Conservation (phyloP, 352 stramenopile species). For the Phytophthora sp. region DNA sequence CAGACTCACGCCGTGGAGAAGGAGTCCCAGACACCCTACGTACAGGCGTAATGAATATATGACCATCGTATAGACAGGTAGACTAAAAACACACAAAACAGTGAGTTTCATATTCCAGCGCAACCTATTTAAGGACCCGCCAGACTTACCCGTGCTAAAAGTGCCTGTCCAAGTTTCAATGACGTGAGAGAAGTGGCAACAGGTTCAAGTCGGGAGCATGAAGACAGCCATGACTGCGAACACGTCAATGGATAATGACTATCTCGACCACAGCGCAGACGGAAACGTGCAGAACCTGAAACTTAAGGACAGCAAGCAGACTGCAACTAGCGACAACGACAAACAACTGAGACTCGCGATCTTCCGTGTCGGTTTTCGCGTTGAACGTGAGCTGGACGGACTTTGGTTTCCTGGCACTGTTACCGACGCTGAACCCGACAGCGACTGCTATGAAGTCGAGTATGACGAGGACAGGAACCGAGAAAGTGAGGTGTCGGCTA, state of each 20-base stretch:
- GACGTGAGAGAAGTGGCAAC: conserved; percentile 8
- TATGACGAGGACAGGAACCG: conserved; percentile 85
- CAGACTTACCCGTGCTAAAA: conserved; percentile 20
- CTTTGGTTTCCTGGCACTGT: conserved; percentile 81
- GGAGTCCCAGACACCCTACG: conserved; percentile 33
- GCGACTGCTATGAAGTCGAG: conserved; percentile 71
- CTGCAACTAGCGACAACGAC: conserved; percentile 16
- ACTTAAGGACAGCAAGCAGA: conserved; percentile 20
- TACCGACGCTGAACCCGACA: conserved; percentile 45
- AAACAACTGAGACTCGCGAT: conserved; percentile 21
- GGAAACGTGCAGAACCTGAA: conserved; percentile 33
- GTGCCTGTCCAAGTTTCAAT: conserved; percentile 23
- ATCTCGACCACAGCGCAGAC: conserved; percentile 12
- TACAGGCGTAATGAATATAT: conserved; percentile 30
- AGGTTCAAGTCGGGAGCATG: conserved; percentile 33
- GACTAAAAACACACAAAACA: conserved; percentile 11
- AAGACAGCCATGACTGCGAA: conserved; percentile 23
- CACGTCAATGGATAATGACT: conserved; percentile 3
- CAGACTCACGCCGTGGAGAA: conserved; percentile 23
- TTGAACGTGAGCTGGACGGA: conserved; percentile 77
- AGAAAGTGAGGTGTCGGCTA: conserved; percentile 58
- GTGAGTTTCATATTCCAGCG: conserved; percentile 9
- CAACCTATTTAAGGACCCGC: conserved; percentile 28
- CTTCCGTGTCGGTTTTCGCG: conserved; percentile 52
- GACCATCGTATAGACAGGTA: conserved; percentile 34